A percentile compares a stretch with the other conserved stretches of the same genome.
phyloP scores from a whole-genome alignment of 352 stramenopile species.

The Phytophthora litchii region DNA sequence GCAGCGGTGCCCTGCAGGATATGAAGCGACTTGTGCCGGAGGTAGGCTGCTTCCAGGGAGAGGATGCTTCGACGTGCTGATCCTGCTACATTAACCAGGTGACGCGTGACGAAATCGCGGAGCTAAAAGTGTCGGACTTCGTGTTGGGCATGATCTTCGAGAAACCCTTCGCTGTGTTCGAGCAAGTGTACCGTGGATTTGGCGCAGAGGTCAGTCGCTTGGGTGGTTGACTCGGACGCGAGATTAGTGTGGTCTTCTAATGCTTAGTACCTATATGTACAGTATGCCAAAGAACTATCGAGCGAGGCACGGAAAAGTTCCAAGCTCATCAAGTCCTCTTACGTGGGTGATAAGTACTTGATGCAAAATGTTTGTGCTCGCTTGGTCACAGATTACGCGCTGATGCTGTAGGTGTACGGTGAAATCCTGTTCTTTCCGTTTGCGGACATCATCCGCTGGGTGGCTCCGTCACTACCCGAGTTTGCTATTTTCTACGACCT shows the following conservation, averaged over 20 bases:
- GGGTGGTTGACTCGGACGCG: not conserved
- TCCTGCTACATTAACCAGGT: conserved; percentile 29
- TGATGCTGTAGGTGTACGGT: conserved; percentile 69
- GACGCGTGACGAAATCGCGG: conserved; percentile 69
- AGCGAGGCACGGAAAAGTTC: conserved; percentile 77
- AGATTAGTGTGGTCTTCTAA: not conserved
- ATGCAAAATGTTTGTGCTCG: not conserved
- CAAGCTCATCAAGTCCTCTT: conserved; percentile 83
- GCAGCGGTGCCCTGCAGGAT: conserved; percentile 53
- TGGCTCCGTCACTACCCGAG: conserved; percentile 65
- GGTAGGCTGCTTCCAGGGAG: conserved; percentile 20
- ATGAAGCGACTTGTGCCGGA: conserved; percentile 76
- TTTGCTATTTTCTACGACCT: conserved; percentile 86
- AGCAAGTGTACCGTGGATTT: conserved; percentile 66
- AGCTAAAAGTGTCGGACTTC: conserved; percentile 82
- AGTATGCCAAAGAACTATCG: conserved; percentile 88
- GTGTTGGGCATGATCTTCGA: conserved; percentile 83
- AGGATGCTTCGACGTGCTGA: not conserved
- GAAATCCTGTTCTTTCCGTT: conserved; percentile 90
- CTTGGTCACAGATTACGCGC: not conserved
- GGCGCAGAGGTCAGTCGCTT: conserved; percentile 54
- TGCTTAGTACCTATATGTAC: conserved; percentile 2
- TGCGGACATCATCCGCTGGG: conserved; percentile 68
- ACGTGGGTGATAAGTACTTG: conserved; percentile 39
- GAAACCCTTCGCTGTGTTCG: conserved; percentile 69